Evolutionary conservation across 176 grass and related monocot species (phyloP).

Genomic region (Triticum turgidum): DNA sequence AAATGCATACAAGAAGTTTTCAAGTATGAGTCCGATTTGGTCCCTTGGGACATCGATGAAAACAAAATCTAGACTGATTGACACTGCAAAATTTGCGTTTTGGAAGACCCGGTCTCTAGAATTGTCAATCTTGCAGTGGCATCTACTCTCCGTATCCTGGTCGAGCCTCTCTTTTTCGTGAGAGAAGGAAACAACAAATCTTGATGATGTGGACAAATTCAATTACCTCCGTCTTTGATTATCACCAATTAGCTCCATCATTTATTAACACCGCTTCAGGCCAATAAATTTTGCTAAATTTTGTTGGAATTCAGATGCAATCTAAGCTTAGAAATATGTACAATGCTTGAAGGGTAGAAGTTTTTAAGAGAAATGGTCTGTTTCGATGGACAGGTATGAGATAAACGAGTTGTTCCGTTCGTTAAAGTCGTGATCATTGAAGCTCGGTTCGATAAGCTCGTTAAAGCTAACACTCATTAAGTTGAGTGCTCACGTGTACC

Average conservation of each 20-base stretch:
- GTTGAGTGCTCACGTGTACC: too few relatives aligned
- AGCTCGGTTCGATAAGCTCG: too few relatives aligned
- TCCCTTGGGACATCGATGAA: neutral
- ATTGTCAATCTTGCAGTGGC: neutral
- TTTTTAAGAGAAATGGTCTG: too few relatives aligned
- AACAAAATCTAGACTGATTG: neutral
- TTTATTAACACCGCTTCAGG: neutral
- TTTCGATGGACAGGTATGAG: too few relatives aligned
- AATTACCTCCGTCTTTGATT: neutral
- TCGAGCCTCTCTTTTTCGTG: neutral
- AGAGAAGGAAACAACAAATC: neutral
- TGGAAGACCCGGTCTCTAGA: neutral
- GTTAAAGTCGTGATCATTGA: too few relatives aligned
- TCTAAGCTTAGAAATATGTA: too few relatives aligned
- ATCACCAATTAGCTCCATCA: neutral
- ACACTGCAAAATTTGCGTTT: neutral
- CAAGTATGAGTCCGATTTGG: conserved; percentile 40
- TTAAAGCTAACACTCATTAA: too few relatives aligned
- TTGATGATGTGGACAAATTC: neutral
- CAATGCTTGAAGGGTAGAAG: too few relatives aligned
- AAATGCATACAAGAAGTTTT: conserved; percentile 17
- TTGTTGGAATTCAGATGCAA: neutral
- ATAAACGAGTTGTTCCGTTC: too few relatives aligned
- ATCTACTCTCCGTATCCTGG: neutral
- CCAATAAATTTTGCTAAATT: neutral